Base-by-base conservation (phyloP, 768 basidiomycete species). In the Suillus discolor region DNA sequence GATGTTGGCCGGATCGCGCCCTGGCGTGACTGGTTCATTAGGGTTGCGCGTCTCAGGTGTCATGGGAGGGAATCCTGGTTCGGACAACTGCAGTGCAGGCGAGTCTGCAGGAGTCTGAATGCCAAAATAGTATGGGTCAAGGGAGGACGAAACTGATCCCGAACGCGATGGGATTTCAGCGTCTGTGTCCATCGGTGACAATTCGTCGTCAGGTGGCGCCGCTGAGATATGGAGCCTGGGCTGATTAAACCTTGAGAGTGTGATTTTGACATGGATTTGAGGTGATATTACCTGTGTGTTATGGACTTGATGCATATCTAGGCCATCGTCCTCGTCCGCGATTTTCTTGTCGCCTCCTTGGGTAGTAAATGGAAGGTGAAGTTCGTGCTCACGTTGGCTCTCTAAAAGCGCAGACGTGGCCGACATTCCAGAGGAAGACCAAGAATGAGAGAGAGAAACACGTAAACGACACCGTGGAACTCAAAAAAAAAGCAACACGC, bases 61-160 rank as follows among this genome's bases (percentile, higher is more conserved):
- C 57, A 79, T 82, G 67, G 84, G 85, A 39, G 81, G 73, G 51
- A 80, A 74, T 18, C 75, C 64, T 8, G 74, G 28, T 39, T 71
- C 73, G 6, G 72, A 75, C 23, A 75, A 76, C 41, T 86, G 84
- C 16, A 83, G 85, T 4, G 82, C 71, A 12, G 90, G 89, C 11
- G 90, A 90, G 66, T 87, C 87, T n/a, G 86, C 83, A 31, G 90
- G 87, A 44, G 89, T 88, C 69, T 82, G 84, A 31, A 86, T 77
- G 57, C 91, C 89, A 80, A 94, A 94, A 77, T 95, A 95, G 76
- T 95, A 95, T 9, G 93, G 92, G 80, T 94, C 93, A 63, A 95
- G 82, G 53, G 93, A 92, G 39, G 92, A 93, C 55, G 90, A 87
- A 61, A 90, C 83, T 36, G 93, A 94, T 25, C 81, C 81, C 49